Evolutionary conservation across 192 early-diverging fungal species (phyloP).

Genomic region (Coemansia sp.): DNA sequence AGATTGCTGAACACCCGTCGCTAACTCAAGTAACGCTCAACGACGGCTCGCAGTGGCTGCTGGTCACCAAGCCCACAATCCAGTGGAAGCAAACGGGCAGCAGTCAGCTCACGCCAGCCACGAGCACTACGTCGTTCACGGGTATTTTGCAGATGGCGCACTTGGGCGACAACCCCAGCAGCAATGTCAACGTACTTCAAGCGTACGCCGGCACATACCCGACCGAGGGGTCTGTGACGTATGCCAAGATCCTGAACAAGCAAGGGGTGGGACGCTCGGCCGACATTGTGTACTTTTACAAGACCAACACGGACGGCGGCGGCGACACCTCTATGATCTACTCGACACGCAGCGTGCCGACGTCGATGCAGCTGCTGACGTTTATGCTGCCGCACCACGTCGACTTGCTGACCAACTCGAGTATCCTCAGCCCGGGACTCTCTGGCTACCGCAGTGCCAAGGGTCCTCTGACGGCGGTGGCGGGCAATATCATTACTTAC

Average conservation of each 20-base stretch:
- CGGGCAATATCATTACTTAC: conserved; percentile 55
- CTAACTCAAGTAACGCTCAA: conserved; percentile 54
- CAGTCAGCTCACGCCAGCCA: background rate
- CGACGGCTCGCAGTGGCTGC: conserved; percentile 56
- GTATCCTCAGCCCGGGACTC: conserved; percentile 18
- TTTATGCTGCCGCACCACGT: conserved; percentile 60
- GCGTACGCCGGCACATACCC: conserved; percentile 53
- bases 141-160: conserved; percentile 60
- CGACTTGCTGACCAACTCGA: conserved; percentile 20
- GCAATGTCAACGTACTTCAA: conserved; percentile 52
- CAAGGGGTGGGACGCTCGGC: conserved; percentile 28
- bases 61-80: conserved; percentile 45
- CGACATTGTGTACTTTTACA: conserved; percentile 45
- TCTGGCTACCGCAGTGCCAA: conserved; percentile 57
- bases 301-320: conserved; percentile 42
- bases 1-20: conserved; percentile 32
- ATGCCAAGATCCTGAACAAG: conserved; percentile 41
- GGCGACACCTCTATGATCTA: conserved; percentile 23
- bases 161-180: conserved; percentile 38
- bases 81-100: conserved; percentile 36
- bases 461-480: conserved; percentile 57
- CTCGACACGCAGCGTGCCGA: conserved; percentile 8
- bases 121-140: conserved; percentile 15
- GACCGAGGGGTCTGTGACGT: conserved; percentile 53
- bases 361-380: conserved; percentile 42